phyloP scores from a whole-genome alignment of 2,329 filamentous ascomycete species.

The Cladophialophora chaetospira region DNA sequence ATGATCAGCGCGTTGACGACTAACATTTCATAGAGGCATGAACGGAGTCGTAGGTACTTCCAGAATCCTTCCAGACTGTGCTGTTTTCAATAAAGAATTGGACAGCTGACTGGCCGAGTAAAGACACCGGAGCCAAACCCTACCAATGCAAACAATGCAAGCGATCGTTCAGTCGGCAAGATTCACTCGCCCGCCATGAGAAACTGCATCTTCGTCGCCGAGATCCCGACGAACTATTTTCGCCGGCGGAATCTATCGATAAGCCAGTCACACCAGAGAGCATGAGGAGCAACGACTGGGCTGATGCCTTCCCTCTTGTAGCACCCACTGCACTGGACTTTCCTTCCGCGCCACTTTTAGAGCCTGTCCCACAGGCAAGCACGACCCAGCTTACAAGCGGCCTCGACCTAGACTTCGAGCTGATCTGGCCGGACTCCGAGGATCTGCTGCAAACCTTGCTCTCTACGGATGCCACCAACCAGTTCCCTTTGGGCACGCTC shows the following conservation, averaged over 20 bases:
- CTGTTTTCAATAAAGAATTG: too few species aligned
- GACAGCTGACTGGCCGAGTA: too few species aligned
- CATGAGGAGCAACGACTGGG: conserved; percentile 1
- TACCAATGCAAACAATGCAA: conserved; percentile 46
- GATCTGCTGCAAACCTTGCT: conserved; percentile 49
- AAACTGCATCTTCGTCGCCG: conserved; percentile 42
- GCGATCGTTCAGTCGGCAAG: conserved; percentile 47
- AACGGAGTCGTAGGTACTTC: conserved; percentile 44
- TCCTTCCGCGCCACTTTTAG: conserved; percentile 4
- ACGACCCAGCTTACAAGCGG: conserved; percentile 25
- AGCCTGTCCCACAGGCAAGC: not conserved
- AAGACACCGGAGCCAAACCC: conserved; percentile 47
- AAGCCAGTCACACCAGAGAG: conserved; percentile 14
- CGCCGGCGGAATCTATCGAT: not conserved
- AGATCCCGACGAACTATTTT: not conserved
- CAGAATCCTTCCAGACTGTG: conserved; percentile 1
- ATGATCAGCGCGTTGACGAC: too few species aligned
- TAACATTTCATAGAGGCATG: conserved; percentile 42
- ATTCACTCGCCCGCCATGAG: conserved; percentile 49
- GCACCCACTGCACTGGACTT: conserved; percentile 29
- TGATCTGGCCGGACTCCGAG: conserved; percentile 51
- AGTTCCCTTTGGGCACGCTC: conserved; percentile 43
- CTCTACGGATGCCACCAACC: conserved; percentile 41
- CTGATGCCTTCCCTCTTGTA: conserved; percentile 17
- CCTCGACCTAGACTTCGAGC: conserved; percentile 43